Conservation (phyloP, 1,284 basidiomycete species). For the Pseudomicrostroma phylloplanum region DNA sequence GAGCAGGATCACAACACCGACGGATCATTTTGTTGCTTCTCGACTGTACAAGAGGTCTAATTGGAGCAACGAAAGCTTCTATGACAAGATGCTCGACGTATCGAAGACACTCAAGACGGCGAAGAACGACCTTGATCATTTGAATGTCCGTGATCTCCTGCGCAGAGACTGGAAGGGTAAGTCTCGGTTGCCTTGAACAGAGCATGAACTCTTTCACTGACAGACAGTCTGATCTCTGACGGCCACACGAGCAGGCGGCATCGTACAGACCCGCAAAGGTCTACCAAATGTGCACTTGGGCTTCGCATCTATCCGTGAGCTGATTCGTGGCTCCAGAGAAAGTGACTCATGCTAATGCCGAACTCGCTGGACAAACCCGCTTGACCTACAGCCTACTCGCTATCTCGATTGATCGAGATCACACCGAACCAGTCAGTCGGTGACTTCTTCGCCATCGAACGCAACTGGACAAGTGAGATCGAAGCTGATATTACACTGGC, state of each 20-base stretch:
- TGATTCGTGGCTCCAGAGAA: not conserved
- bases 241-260: not conserved
- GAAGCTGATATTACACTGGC: conserved; percentile 30
- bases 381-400: conserved; percentile 30
- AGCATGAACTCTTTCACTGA: not conserved
- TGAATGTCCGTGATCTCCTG: conserved; percentile 46
- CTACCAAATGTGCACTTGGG: conserved; percentile 46
- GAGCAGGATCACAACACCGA: conserved; percentile 21
- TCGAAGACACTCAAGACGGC: conserved; percentile 39
- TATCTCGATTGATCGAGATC: conserved; percentile 45
- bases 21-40: conserved; percentile 19
- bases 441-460: conserved; percentile 45
- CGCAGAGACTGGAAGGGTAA: conserved; percentile 50
- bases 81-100: conserved; percentile 38
- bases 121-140: conserved; percentile 40
- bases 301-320: conserved; percentile 42
- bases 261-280: conserved; percentile 31
- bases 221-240: not conserved
- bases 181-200: conserved; percentile 16
- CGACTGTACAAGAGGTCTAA: conserved; percentile 25
- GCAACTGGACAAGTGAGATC: conserved; percentile 37
- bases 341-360: not conserved
- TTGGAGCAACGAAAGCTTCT: conserved; percentile 23
- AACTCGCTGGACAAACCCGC: not conserved
- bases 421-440: conserved; percentile 27